phyloP scores from a whole-genome alignment of 257 asterid genomes.

The Plantago ovata region DNA sequence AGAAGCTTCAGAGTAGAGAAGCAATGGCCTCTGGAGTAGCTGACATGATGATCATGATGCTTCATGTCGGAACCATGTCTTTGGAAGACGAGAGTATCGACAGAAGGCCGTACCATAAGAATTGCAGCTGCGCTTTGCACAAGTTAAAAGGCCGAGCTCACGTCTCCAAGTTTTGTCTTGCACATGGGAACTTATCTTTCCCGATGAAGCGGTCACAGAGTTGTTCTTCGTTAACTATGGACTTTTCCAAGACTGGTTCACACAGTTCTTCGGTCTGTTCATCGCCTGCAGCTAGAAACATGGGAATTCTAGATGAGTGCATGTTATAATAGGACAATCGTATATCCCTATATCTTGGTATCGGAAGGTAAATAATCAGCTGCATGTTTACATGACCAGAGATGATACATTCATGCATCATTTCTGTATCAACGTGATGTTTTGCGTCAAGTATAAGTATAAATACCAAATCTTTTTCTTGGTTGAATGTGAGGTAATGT shows the following conservation, averaged over 20 bases:
- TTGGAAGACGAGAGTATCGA: not conserved
- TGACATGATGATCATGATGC: not conserved
- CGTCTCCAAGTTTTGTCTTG: not conserved
- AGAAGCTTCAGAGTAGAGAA: not conserved
- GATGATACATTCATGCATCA: not conserved
- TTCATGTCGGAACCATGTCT: not conserved
- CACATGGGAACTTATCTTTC: not conserved
- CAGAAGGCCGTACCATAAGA: not conserved
- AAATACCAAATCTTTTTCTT: not conserved
- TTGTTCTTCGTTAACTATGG: not conserved
- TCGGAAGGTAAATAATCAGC: not conserved
- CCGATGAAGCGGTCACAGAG: not conserved
- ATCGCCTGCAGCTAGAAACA: not conserved
- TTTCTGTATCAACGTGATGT: not conserved
- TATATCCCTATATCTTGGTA: too few species aligned
- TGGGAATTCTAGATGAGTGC: not conserved
- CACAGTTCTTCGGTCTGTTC: not conserved
- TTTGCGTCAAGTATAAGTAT: not conserved
- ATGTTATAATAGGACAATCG: not conserved
- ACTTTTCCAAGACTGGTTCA: not conserved
- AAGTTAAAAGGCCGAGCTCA: not conserved
- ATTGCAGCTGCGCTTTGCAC: not conserved
- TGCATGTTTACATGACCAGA: not conserved
- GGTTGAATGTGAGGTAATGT: not conserved
- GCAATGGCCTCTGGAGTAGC: not conserved